Percentiles rank a stretch among this genome's conserved stretches.
phyloP scores from a whole-genome alignment of 1,139 yeast genomes.

The Hansenula sp. region DNA sequence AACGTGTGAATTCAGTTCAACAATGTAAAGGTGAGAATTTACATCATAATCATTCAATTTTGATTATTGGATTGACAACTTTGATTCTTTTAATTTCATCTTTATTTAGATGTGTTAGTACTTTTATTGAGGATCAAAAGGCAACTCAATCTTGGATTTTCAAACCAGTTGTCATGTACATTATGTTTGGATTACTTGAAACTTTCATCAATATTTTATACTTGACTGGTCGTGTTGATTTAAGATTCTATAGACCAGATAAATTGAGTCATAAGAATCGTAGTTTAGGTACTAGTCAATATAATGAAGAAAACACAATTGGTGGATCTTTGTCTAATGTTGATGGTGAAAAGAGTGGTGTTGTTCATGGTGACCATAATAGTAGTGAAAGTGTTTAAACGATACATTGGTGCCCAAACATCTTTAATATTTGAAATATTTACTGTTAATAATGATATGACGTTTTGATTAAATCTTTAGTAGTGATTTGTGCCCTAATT shows the following conservation, averaged over 20 bases:
- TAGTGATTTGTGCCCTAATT: too few species aligned
- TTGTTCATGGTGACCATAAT: neutral
- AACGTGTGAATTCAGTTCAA: conserved; percentile 25
- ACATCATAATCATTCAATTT: conserved; percentile 45
- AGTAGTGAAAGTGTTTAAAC: neutral
- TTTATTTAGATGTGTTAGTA: conserved; percentile 52
- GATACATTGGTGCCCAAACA: neutral
- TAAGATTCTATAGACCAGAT: conserved; percentile 79
- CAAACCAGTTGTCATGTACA: conserved; percentile 59
- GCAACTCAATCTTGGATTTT: conserved; percentile 36
- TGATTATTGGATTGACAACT: conserved; percentile 48
- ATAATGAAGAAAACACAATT: neutral
- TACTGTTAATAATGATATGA: too few species aligned
- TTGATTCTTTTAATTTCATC: conserved; percentile 53
- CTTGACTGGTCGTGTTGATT: conserved; percentile 62
- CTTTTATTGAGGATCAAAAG: conserved; percentile 37
- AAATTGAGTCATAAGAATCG: conserved; percentile 24
- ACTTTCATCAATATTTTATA: conserved; percentile 50
- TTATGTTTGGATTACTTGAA: conserved; percentile 66
- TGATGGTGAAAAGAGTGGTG: neutral
- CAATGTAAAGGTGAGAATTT: conserved; percentile 25
- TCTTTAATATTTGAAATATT: neutral
- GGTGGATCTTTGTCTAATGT: neutral
- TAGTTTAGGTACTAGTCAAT: neutral
- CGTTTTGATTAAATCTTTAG: too few species aligned